These are phyloP conservation scores for Boletellus deceptivus DNA, from an alignment of 1,284 basidiomycete genomes.

Conservation along the genomic window DNA sequence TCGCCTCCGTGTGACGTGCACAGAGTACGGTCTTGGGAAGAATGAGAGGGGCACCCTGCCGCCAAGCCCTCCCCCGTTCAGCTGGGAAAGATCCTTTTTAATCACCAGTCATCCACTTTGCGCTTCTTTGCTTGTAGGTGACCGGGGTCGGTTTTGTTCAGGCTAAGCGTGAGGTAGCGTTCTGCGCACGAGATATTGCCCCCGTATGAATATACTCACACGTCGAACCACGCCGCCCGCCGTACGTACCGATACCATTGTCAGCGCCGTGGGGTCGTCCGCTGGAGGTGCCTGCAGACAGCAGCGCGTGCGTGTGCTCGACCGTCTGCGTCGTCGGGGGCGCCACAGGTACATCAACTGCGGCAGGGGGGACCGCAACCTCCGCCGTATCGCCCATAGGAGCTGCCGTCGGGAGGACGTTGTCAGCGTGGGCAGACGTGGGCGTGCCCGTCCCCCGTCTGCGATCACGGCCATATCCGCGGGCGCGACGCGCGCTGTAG, in stretches of 20 bases:
- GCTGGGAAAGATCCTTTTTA: not conserved
- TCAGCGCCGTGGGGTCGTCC: not conserved
- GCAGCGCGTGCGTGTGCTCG: no score
- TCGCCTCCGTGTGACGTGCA: no score
- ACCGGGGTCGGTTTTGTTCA: not conserved
- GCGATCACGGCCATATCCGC: not conserved
- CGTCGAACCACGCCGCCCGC: not conserved
- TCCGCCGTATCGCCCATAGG: not conserved
- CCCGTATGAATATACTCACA: no score
- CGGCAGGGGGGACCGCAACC: not conserved
- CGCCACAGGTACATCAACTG: not conserved
- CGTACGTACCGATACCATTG: not conserved
- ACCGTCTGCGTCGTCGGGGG: not conserved
- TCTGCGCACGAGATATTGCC: no score
- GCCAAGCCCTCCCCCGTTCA: not conserved
- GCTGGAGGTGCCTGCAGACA: not conserved
- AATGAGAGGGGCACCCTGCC: no score
- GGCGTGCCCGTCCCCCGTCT: not conserved
- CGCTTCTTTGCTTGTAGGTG: constrained; percentile 23
- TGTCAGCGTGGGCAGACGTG: not conserved
- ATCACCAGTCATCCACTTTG: constrained; percentile 17
- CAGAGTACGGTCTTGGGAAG: no score
- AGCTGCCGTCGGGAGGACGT: no score
- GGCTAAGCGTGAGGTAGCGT: no score
- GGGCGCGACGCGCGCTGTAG: no score